These are phyloP conservation scores for Aspergillus aculeatus DNA, from an alignment of 2,329 filamentous ascomycete genomes.

Conservation along the genomic window DNA sequence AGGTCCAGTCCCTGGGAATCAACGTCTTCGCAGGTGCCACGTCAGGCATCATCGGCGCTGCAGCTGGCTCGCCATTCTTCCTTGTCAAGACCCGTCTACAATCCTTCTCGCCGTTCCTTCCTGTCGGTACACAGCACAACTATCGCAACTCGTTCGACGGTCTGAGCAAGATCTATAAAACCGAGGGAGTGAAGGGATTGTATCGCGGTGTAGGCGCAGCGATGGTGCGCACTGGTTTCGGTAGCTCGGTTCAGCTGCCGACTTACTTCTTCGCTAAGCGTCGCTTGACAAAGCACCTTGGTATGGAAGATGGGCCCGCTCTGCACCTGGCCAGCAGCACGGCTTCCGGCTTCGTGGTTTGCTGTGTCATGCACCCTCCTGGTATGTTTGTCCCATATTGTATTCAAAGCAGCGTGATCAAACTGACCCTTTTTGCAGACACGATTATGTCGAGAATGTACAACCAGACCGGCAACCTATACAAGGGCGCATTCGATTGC, in stretches of 20 bases:
- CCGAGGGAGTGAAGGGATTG: constrained; percentile 75
- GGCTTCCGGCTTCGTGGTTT: constrained; percentile 91
- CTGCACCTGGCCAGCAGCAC: constrained; percentile 87
- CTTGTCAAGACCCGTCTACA: constrained; percentile 95
- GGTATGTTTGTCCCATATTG: constrained; percentile 52
- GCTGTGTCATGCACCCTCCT: constrained; percentile 96
- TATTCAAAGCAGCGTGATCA: neutral
- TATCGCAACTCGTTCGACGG: constrained; percentile 87
- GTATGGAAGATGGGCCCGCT: constrained; percentile 85
- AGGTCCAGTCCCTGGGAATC: constrained; percentile 79
- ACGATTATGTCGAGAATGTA: constrained; percentile 99
- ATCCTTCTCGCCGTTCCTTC: constrained; percentile 86
- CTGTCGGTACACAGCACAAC: constrained; percentile 93
- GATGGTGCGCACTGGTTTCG: constrained; percentile 94
- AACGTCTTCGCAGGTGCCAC: constrained; percentile 91
- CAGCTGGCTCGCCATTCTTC: constrained; percentile 95
- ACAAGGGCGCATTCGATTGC: constrained; percentile 89
- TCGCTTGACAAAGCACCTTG: constrained; percentile 74
- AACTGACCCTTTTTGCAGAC: constrained; percentile 52
- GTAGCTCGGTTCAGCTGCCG: constrained; percentile 90
- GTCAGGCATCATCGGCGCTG: constrained; percentile 86
- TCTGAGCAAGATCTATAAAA: constrained; percentile 71
- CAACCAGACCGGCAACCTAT: constrained; percentile 98
- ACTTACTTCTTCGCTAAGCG: constrained; percentile 99
- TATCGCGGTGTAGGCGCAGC: constrained; percentile 90